These are phyloP conservation scores for Candida succiphila DNA, from an alignment of 805 yeast genomes.

Conservation along the genomic window DNA sequence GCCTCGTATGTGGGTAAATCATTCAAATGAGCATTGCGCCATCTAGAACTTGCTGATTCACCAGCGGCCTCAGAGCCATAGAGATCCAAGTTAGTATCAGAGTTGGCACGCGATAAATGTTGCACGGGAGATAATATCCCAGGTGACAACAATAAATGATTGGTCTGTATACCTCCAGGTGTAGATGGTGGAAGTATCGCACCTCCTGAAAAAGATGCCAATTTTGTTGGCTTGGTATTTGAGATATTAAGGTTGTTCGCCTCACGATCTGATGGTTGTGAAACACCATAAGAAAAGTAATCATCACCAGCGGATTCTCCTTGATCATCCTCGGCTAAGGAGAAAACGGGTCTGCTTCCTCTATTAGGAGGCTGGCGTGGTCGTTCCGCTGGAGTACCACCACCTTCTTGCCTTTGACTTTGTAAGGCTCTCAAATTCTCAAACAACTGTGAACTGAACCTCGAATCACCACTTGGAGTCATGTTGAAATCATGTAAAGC, in stretches of 20 bases:
- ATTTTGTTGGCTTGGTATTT: background rate
- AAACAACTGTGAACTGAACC: slow-evolving; percentile 26
- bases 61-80: slow-evolving; percentile 2
- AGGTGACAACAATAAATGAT: slow-evolving; percentile 20
- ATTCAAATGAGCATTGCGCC: slow-evolving; percentile 24
- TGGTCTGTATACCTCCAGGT: background rate
- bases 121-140: slow-evolving; percentile 44
- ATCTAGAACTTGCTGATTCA: slow-evolving; percentile 3
- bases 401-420: slow-evolving; percentile 26
- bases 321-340: slow-evolving; percentile 14
- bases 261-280: background rate
- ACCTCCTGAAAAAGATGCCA: slow-evolving; percentile 9
- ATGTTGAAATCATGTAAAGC: slow-evolving; percentile 13
- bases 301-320: no score
- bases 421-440: slow-evolving; percentile 44
- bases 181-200: slow-evolving; percentile 2
- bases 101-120: slow-evolving; percentile 50
- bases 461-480: slow-evolving; percentile 12
- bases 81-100: slow-evolving; percentile 26
- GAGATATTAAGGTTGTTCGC: background rate
- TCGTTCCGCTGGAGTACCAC: background rate
- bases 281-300: slow-evolving; percentile 18
- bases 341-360: slow-evolving; percentile 19
- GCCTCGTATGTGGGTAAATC: slow-evolving; percentile 79
- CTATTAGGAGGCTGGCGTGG: no score